phyloP scores from a whole-genome alignment of 2,329 filamentous ascomycete genomes.

The Ceratocystis cubensis region DNA sequence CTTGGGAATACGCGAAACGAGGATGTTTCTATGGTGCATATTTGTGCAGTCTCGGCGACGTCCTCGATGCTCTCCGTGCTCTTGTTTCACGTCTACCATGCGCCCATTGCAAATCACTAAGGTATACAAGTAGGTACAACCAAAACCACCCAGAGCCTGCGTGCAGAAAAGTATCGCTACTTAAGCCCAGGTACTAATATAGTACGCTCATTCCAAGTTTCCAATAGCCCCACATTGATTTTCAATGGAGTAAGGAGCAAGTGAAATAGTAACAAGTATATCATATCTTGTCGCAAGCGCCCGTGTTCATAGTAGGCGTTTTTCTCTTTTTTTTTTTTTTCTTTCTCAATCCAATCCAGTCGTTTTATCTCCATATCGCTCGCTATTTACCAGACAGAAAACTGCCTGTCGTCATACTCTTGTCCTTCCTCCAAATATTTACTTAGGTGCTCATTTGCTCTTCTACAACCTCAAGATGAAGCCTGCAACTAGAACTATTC shows the following conservation, averaged over 20 bases:
- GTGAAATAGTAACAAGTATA: neutral
- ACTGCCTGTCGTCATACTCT: neutral
- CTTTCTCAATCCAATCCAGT: slow-evolving; percentile 18
- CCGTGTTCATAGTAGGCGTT: neutral
- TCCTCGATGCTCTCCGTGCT: too few relatives aligned
- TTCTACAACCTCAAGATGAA: slow-evolving; percentile 24
- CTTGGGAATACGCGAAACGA: too few relatives aligned
- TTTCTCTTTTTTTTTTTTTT: slow-evolving; percentile 22
- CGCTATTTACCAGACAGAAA: neutral
- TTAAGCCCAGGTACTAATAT: too few relatives aligned
- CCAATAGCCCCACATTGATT: neutral
- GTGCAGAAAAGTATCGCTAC: too few relatives aligned
- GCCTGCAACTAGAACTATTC: slow-evolving; percentile 77
- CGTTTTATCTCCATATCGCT: slow-evolving; percentile 19
- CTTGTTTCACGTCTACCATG: too few relatives aligned
- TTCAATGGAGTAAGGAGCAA: neutral
- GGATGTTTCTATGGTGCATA: too few relatives aligned
- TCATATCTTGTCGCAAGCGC: slow-evolving; percentile 12
- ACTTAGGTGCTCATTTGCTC: neutral
- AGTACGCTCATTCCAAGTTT: neutral
- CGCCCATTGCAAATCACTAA: too few relatives aligned
- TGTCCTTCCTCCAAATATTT: neutral
- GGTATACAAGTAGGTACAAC: too few relatives aligned
- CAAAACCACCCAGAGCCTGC: too few relatives aligned
- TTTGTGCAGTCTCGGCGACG: too few relatives aligned